Percentiles rank a stretch among this genome's conserved stretches.
Conservation (phyloP, 108 stramenopile genomes). For the Seminavis robusta region DNA sequence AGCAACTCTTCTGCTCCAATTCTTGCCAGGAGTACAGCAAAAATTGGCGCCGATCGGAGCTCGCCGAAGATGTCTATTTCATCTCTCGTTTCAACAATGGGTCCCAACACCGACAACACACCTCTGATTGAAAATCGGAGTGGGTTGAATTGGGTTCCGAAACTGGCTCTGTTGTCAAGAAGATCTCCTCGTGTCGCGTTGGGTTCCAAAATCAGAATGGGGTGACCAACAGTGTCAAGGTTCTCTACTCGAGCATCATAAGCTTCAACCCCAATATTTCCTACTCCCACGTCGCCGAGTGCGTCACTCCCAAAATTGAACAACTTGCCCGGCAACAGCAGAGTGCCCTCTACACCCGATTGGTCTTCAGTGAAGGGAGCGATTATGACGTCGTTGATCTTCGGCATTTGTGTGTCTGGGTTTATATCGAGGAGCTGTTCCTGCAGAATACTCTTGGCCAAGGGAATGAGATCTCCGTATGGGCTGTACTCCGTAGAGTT, state of each 20-base stretch:
- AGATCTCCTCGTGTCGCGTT: not conserved
- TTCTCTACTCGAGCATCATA: constrained; percentile 35
- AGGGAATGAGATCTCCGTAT: constrained; percentile 23
- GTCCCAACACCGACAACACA: constrained; percentile 41
- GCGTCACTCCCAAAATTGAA: constrained; percentile 11
- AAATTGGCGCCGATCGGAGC: constrained; percentile 8
- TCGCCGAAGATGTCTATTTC: constrained; percentile 28
- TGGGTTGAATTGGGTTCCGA: constrained; percentile 3
- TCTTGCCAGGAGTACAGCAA: constrained; percentile 23
- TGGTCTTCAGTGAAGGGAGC: constrained; percentile 47
- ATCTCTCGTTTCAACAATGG: constrained; percentile 4
- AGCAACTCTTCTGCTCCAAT: constrained; percentile 41
- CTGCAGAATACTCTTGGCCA: constrained; percentile 8
- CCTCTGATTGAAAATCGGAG: constrained; percentile 29
- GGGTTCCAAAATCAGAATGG: constrained; percentile 14
- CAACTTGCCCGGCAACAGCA: constrained; percentile 12
- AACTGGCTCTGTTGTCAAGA: constrained; percentile 1
- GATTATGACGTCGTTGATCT: constrained; percentile 61
- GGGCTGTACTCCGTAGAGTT: too few relatives aligned
- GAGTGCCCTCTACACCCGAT: constrained; percentile 49
- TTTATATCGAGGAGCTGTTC: constrained; percentile 11
- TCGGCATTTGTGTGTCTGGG: constrained; percentile 18
- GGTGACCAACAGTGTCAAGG: constrained; percentile 38
- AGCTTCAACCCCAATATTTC: constrained; percentile 21
- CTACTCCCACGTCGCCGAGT: constrained; percentile 1